Percentiles rank a stretch among this genome's conserved stretches.
Conservation (phyloP, 2,329 filamentous ascomycete species). For the Hysterium pulicare region DNA sequence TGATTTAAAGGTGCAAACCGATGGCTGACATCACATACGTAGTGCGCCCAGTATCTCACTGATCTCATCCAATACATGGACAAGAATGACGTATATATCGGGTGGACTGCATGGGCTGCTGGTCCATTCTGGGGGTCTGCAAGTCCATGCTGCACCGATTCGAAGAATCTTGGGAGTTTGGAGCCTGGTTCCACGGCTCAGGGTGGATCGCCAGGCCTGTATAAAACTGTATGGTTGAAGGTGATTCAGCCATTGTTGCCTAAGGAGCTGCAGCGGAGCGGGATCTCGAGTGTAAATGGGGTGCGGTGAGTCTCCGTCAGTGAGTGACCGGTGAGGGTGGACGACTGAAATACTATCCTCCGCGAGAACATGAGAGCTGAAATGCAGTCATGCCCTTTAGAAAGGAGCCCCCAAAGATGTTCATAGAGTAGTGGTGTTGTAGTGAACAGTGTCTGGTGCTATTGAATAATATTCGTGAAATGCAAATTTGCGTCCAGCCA, state of each 20-base stretch:
- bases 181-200: constrained; percentile 46
- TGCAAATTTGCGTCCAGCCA: too few relatives aligned
- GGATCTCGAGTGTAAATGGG: constrained; percentile 22
- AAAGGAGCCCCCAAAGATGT: too few relatives aligned
- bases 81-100: constrained; percentile 48
- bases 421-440: too few relatives aligned
- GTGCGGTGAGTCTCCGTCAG: constrained; percentile 2
- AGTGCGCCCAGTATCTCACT: constrained; percentile 41
- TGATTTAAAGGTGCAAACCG: background rate
- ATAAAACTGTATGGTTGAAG: constrained; percentile 47
- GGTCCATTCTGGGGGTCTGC: constrained; percentile 47
- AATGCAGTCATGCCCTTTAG: too few relatives aligned
- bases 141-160: constrained; percentile 44
- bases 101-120: constrained; percentile 50
- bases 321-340: too few relatives aligned
- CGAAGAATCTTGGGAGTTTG: constrained; percentile 42
- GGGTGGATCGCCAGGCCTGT: constrained; percentile 42
- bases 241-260: constrained; percentile 46
- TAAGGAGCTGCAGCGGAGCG: constrained; percentile 38
- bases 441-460: too few relatives aligned
- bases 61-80: constrained; percentile 47
- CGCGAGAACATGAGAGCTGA: too few relatives aligned
- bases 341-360: too few relatives aligned
- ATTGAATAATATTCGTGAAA: too few relatives aligned
- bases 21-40: constrained; percentile 26